Evolutionary conservation across 2,329 filamentous ascomycete genomes (phyloP).

Genomic region (Didymella glomerata): DNA sequence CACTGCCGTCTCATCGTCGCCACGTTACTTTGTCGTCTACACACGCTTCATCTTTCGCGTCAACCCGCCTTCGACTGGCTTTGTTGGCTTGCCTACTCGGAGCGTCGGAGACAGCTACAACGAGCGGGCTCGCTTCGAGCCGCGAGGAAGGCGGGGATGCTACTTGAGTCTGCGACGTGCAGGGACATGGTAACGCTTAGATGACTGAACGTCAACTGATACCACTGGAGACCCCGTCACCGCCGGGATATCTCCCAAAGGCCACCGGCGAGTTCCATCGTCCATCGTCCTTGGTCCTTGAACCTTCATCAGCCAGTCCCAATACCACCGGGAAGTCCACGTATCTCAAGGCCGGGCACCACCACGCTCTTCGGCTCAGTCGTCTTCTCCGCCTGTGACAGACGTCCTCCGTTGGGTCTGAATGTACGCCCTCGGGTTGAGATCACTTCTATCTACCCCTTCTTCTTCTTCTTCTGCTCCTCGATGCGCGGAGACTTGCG

Average conservation of each 20-base stretch:
- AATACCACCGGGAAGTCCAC: too few relatives aligned
- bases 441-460: background rate
- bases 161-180: background rate
- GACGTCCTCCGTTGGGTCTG: conserved; percentile 13
- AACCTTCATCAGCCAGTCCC: too few relatives aligned
- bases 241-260: background rate
- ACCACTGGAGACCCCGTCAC: background rate
- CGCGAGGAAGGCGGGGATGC: conserved; percentile 3
- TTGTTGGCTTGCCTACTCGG: conserved; percentile 1
- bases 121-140: background rate
- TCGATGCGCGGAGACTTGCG: too few relatives aligned
- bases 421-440: conserved; percentile 11
- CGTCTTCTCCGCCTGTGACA: conserved; percentile 9
- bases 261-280: background rate
- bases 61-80: conserved; percentile 10
- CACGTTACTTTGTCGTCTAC: background rate
- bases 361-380: conserved; percentile 5
- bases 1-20: background rate
- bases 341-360: conserved; percentile 9
- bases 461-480: background rate
- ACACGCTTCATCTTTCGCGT: background rate
- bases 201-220: too few relatives aligned
- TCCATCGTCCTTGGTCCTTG: too few relatives aligned
- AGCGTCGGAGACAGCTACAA: conserved; percentile 7
- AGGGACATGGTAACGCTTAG: too few relatives aligned